Conservation (phyloP, 2,329 filamentous ascomycete species). For the Orbilia javanica region DNA sequence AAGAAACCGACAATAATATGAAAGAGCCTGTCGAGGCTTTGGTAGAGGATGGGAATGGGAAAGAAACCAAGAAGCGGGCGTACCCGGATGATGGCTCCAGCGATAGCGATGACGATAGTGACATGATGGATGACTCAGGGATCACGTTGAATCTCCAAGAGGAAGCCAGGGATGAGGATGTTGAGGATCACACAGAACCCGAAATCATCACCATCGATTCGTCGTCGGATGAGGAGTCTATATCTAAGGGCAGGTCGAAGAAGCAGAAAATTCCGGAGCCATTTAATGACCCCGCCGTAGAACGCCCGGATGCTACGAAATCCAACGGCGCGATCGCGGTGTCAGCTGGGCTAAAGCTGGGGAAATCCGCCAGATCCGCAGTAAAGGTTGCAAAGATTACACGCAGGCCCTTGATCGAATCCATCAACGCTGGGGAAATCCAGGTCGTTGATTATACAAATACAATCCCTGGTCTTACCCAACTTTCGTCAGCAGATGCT, state of each 20-base stretch:
- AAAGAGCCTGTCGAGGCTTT: slow-evolving; percentile 15
- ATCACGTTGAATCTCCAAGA: slow-evolving; percentile 57
- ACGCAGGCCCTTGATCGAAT: slow-evolving; percentile 34
- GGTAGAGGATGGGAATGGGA: slow-evolving; percentile 19
- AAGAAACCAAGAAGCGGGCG: background rate
- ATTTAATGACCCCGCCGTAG: background rate
- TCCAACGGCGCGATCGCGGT: slow-evolving; percentile 53
- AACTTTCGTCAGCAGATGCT: background rate
- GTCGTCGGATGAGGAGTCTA: slow-evolving; percentile 44
- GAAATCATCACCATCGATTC: slow-evolving; percentile 45
- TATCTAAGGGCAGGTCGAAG: slow-evolving; percentile 47
- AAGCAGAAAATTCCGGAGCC: slow-evolving; percentile 2
- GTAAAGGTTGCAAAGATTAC: slow-evolving; percentile 36
- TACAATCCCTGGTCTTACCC: slow-evolving; percentile 1
- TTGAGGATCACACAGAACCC: background rate
- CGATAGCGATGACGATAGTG: slow-evolving; percentile 49
- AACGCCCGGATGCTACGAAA: slow-evolving; percentile 9
- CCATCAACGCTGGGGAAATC: slow-evolving; percentile 30
- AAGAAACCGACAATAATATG: slow-evolving; percentile 30
- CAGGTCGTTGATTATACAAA: slow-evolving; percentile 52
- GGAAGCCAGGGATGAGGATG: slow-evolving; percentile 17
- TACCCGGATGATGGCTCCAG: slow-evolving; percentile 38
- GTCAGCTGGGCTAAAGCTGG: slow-evolving; percentile 47
- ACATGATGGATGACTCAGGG: slow-evolving; percentile 57
- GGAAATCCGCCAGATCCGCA: slow-evolving; percentile 35